Percentiles rank a stretch among this genome's conserved stretches.
Conservation (phyloP, 2,329 filamentous ascomycete species). For the Colletotrichum sansevieriae region DNA sequence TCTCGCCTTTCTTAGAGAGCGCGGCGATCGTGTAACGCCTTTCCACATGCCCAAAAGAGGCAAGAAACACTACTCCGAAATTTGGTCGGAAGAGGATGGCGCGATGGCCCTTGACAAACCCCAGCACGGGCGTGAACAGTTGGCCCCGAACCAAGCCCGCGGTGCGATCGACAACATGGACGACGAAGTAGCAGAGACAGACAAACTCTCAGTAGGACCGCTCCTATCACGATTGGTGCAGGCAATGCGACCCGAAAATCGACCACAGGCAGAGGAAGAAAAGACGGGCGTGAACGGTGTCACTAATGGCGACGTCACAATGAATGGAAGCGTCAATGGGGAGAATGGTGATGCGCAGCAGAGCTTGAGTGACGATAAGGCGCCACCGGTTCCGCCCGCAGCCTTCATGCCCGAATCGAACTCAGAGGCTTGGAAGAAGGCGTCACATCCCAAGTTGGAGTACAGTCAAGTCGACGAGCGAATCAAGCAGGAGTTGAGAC, state of each 20-base stretch:
- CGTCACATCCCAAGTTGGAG: conserved; percentile 81
- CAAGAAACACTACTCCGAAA: conserved; percentile 86
- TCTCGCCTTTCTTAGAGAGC: conserved; percentile 89
- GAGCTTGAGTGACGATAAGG: conserved; percentile 52
- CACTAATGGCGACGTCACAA: conserved; percentile 66
- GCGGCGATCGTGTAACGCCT: conserved; percentile 84
- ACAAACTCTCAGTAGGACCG: conserved; percentile 89
- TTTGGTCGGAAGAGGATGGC: conserved; percentile 96
- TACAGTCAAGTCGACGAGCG: conserved; percentile 91
- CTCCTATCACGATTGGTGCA: conserved; percentile 85
- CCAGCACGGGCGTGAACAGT: conserved; percentile 71
- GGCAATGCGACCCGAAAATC: conserved; percentile 82
- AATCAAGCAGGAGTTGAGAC: conserved; percentile 88
- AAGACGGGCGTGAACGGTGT: conserved; percentile 66
- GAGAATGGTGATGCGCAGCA: conserved; percentile 56
- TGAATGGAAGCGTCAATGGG: conserved; percentile 63
- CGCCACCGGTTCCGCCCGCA: conserved; percentile 70
- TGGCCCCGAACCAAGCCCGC: conserved; percentile 84
- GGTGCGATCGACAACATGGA: conserved; percentile 89
- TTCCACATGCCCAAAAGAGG: conserved; percentile 90
- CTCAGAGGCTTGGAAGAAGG: conserved; percentile 83
- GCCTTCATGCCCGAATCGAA: conserved; percentile 84
- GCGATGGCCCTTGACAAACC: conserved; percentile 79
- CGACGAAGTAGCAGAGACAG: conserved; percentile 88
- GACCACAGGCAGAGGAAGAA: conserved; percentile 67